Evolutionary conservation across 495 filamentous ascomycete species (phyloP).

Genomic region (Penicillium waksmanii): DNA sequence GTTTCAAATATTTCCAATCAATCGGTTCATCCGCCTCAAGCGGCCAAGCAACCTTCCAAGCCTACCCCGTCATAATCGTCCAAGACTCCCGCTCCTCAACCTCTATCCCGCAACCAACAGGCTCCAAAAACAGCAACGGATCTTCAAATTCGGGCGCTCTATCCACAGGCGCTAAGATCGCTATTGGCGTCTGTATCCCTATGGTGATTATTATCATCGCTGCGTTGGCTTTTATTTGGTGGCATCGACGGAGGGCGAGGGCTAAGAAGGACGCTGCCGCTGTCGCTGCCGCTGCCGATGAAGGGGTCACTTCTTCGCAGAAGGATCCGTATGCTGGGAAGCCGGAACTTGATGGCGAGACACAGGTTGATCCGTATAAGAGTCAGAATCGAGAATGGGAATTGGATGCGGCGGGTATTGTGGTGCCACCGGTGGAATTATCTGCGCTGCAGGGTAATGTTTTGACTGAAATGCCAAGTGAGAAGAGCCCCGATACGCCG

Average conservation of each 20-base stretch:
- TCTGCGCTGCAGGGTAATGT: background rate
- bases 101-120: background rate
- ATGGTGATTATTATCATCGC: slow-evolving; percentile 12
- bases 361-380: slow-evolving; percentile 3
- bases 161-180: slow-evolving; percentile 19
- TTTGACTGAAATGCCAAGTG: background rate
- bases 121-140: background rate
- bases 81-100: slow-evolving; percentile 10
- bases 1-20: slow-evolving; percentile 6
- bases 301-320: too few relatives aligned
- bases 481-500: slow-evolving; percentile 9
- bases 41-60: slow-evolving; percentile 12
- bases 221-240: slow-evolving; percentile 11
- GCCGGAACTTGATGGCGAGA: slow-evolving; percentile 8
- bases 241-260: slow-evolving; percentile 10
- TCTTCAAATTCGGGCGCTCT: background rate
- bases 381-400: background rate
- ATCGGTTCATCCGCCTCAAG: slow-evolving; percentile 5
- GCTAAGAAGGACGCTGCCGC: background rate
- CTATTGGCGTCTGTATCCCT: slow-evolving; percentile 17
- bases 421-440: slow-evolving; percentile 7
- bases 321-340: slow-evolving; percentile 12
- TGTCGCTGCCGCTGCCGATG: background rate
- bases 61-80: slow-evolving; percentile 17
- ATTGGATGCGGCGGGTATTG: background rate